Percentiles rank a stretch among this genome's conserved stretches.
Conservation (phyloP, 345 rosid species). For the Melaleuca quinquenervia region DNA sequence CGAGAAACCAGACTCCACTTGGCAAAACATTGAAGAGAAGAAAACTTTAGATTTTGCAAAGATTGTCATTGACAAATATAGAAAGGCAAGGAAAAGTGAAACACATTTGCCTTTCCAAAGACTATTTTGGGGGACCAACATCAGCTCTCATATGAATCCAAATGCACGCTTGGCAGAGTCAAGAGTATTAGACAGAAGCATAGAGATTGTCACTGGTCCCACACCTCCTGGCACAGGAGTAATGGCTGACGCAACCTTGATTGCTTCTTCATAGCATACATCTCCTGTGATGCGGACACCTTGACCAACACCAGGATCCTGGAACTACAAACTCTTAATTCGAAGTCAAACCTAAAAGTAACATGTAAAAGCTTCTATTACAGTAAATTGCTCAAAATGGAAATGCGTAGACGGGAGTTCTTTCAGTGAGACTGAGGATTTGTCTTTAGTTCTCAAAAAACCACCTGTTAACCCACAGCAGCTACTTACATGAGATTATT, state of each 20-base stretch:
- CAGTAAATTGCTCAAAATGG: not conserved
- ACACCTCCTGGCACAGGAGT: conserved; percentile 22
- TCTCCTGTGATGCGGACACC: conserved; percentile 8
- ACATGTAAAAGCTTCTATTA: not conserved
- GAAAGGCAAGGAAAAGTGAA: not conserved
- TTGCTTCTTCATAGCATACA: conserved; percentile 19
- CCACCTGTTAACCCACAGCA: not conserved
- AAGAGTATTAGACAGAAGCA: conserved; percentile 22
- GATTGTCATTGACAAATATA: not conserved
- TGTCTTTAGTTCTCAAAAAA: not conserved
- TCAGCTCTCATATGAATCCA: not conserved
- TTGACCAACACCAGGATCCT: not conserved
- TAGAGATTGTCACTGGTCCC: conserved; percentile 11
- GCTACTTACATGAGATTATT: not conserved
- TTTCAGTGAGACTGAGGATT: not conserved
- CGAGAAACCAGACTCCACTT: not conserved
- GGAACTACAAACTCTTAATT: not conserved
- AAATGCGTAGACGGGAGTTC: not conserved
- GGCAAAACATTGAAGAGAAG: not conserved
- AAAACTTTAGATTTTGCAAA: not conserved
- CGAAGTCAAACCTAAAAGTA: not conserved
- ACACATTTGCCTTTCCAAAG: not conserved
- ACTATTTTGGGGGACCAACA: not conserved
- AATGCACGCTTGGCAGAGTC: conserved; percentile 17
- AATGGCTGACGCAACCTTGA: conserved; percentile 11